Conservation (phyloP, 108 stramenopile species). For the Cyclotella baltica region DNA sequence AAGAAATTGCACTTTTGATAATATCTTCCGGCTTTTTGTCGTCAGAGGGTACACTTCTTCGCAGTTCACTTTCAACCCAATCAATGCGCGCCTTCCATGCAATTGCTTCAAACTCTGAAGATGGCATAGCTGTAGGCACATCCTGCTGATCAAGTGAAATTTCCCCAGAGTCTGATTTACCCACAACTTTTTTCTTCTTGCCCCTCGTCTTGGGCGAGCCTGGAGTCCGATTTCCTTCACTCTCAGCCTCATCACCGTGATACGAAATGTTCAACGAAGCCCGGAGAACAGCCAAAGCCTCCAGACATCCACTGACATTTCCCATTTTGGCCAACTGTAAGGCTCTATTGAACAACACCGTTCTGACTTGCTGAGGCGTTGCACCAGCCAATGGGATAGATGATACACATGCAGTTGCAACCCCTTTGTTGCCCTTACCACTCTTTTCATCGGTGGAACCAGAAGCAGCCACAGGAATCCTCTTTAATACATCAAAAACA, state of each 20-base stretch:
- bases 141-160: constrained; percentile 21
- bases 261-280: constrained; percentile 42
- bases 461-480: constrained; percentile 43
- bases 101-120: constrained; percentile 35
- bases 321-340: constrained; percentile 54
- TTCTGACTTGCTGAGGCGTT: constrained; percentile 55
- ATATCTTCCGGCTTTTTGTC: constrained; percentile 25
- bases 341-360: constrained; percentile 51
- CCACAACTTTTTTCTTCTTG: constrained; percentile 36
- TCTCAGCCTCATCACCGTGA: constrained; percentile 24
- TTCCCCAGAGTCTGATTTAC: neutral
- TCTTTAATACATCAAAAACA: constrained; percentile 44
- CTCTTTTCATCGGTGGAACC: constrained; percentile 33
- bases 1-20: constrained; percentile 30
- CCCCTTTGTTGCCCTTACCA: constrained; percentile 13
- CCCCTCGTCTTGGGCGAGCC: constrained; percentile 27
- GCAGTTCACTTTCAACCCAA: constrained; percentile 48
- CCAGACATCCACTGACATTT: constrained; percentile 43
- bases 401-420: neutral
- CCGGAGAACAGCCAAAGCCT: constrained; percentile 47
- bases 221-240: neutral
- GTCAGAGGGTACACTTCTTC: constrained; percentile 18
- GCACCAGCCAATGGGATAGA: constrained; percentile 51
- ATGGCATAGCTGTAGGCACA: constrained; percentile 47
- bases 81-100: constrained; percentile 51